phyloP scores from a whole-genome alignment of 2,329 filamentous ascomycete genomes.

The Botryotinia convoluta region DNA sequence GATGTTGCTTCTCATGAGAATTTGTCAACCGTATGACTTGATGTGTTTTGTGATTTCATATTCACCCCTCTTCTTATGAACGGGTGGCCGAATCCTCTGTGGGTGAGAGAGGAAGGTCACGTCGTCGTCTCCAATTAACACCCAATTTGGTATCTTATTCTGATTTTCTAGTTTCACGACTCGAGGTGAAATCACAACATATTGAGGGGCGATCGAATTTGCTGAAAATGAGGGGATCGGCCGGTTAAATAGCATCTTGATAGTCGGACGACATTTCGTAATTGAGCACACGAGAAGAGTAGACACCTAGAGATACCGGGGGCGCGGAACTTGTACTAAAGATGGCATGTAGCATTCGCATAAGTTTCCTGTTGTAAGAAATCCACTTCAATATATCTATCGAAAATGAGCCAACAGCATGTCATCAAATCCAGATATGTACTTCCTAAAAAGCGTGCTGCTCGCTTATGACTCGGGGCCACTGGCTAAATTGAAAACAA shows the following conservation, averaged over 20 bases:
- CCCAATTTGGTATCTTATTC: neutral
- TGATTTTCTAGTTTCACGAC: neutral
- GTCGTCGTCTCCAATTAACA: constrained; percentile 3
- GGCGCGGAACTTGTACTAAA: neutral
- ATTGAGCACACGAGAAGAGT: neutral
- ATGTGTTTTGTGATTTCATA: neutral
- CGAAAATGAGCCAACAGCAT: neutral
- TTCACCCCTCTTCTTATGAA: neutral
- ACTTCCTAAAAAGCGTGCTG: neutral
- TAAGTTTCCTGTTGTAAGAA: neutral
- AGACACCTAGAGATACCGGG: neutral
- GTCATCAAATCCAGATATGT: neutral
- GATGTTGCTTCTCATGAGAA: neutral
- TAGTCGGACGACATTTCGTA: neutral
- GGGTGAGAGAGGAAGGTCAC: neutral
- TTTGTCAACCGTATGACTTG: constrained; percentile 1
- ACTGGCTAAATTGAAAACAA: neutral
- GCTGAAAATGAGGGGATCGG: neutral
- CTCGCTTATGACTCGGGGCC: constrained; percentile 5
- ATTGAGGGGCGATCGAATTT: neutral
- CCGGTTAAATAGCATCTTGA: neutral
- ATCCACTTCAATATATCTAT: neutral
- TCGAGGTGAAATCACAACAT: neutral
- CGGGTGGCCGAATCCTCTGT: neutral
- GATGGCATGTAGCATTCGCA: neutral